phyloP scores from a whole-genome alignment of 1,139 yeast genomes.

The Diutina scorzettiae region DNA sequence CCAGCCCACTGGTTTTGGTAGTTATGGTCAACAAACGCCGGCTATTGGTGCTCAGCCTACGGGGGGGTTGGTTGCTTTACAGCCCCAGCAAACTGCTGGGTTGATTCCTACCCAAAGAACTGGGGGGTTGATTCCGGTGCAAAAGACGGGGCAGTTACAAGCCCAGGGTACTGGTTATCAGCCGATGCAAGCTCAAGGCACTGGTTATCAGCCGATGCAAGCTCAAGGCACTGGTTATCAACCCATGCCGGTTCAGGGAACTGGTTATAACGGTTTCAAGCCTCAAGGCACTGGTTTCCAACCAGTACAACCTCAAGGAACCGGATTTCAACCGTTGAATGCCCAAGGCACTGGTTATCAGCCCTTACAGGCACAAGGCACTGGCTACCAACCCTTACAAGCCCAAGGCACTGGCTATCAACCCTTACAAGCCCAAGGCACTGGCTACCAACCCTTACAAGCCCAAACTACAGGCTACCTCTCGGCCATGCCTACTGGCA shows the following conservation, averaged over 20 bases:
- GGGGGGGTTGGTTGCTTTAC: conserved; percentile 33
- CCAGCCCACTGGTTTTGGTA: conserved; percentile 21
- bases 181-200: conserved; percentile 9
- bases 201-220: conserved; percentile 8
- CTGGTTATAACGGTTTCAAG: not conserved
- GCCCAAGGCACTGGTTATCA: conserved; percentile 10
- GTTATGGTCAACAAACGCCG: conserved; percentile 9
- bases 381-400: conserved; percentile 12
- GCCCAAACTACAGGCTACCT: conserved; percentile 35
- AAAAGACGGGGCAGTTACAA: conserved; percentile 11
- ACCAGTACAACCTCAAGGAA: conserved; percentile 6
- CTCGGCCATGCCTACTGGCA: conserved; percentile 51
- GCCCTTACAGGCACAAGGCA: conserved; percentile 10
- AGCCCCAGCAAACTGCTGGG: conserved; percentile 38
- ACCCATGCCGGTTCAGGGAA: not conserved
- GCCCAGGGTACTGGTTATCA: conserved; percentile 17
- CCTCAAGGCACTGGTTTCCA: conserved; percentile 12
- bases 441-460: conserved; percentile 14
- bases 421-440: conserved; percentile 15
- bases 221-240: conserved; percentile 14
- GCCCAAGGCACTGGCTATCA: conserved; percentile 7
- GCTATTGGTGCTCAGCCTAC: conserved; percentile 28
- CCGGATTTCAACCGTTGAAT: conserved; percentile 6
- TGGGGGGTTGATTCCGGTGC: conserved; percentile 3
- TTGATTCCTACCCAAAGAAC: conserved; percentile 27